Evolutionary conservation across 306 rosid species (phyloP).

Genomic region (Rubus parviflorus): DNA sequence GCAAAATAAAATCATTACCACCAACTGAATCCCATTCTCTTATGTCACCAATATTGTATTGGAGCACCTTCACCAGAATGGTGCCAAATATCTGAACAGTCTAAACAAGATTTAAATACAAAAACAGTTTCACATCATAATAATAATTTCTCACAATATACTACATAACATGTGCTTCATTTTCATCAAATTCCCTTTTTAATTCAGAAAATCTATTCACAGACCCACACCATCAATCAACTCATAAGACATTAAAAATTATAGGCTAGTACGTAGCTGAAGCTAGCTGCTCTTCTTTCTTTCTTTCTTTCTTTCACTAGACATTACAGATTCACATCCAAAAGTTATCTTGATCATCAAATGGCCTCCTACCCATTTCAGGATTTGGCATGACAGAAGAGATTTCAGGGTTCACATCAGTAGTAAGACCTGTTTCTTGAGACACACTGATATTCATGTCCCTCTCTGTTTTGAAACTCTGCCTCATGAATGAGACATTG

Average conservation of each 20-base stretch:
- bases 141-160: constrained; percentile 36
- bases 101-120: constrained; percentile 23
- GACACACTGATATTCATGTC: constrained; percentile 47
- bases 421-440: constrained; percentile 55
- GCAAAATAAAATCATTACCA: constrained; percentile 43
- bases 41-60: constrained; percentile 31
- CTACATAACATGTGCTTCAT: constrained; percentile 38
- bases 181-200: constrained; percentile 12
- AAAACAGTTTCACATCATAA: constrained; percentile 27
- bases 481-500: constrained; percentile 49
- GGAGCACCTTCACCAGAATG: constrained; percentile 33
- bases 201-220: constrained; percentile 34
- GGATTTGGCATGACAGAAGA: constrained; percentile 59
- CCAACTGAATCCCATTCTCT: constrained; percentile 44
- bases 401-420: constrained; percentile 62
- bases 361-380: constrained; percentile 47
- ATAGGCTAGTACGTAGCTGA: neutral
- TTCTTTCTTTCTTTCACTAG: neutral
- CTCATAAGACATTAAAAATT: constrained; percentile 16
- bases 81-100: constrained; percentile 14
- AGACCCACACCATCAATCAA: constrained; percentile 32
- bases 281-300: constrained; percentile 15
- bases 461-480: constrained; percentile 56
- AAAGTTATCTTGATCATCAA: constrained; percentile 41
- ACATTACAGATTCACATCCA: neutral